These are phyloP conservation scores for Globisporangium parvum DNA, from an alignment of 352 stramenopile species.

Conservation along the genomic window DNA sequence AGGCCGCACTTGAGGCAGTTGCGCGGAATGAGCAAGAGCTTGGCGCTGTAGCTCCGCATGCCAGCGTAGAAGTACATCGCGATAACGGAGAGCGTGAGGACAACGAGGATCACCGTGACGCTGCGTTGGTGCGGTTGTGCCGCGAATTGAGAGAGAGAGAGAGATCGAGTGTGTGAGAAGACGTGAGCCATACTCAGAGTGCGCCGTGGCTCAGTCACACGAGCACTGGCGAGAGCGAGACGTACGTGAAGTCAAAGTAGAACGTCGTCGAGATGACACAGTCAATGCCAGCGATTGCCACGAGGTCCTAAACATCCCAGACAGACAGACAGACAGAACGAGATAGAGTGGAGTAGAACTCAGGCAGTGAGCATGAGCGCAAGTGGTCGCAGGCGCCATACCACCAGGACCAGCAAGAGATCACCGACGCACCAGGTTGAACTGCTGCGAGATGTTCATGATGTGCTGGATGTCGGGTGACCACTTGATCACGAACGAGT, in stretches of 20 bases:
- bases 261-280: slow-evolving; percentile 68
- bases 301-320: slow-evolving; percentile 41
- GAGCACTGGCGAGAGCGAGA: neutral
- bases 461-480: slow-evolving; percentile 42
- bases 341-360: too few species aligned
- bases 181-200: neutral
- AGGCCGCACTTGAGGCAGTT: slow-evolving; percentile 64
- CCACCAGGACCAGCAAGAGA: neutral
- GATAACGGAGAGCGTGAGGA: slow-evolving; percentile 36
- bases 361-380: neutral
- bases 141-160: neutral
- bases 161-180: neutral
- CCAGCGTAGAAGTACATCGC: slow-evolving; percentile 60
- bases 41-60: slow-evolving; percentile 54
- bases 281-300: slow-evolving; percentile 64
- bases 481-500: slow-evolving; percentile 65
- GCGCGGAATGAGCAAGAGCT: slow-evolving; percentile 60
- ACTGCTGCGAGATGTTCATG: slow-evolving; percentile 62
- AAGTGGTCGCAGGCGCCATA: too few species aligned
- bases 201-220: neutral
- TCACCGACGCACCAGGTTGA: slow-evolving; percentile 60
- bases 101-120: slow-evolving; percentile 47
- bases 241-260: slow-evolving; percentile 75
- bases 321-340: neutral
- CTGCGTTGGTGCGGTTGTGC: slow-evolving; percentile 14